A percentile compares a stretch with the other conserved stretches of the same genome.
phyloP scores from a whole-genome alignment of 164 flowering plant genomes.

The Litsea cubeba region DNA sequence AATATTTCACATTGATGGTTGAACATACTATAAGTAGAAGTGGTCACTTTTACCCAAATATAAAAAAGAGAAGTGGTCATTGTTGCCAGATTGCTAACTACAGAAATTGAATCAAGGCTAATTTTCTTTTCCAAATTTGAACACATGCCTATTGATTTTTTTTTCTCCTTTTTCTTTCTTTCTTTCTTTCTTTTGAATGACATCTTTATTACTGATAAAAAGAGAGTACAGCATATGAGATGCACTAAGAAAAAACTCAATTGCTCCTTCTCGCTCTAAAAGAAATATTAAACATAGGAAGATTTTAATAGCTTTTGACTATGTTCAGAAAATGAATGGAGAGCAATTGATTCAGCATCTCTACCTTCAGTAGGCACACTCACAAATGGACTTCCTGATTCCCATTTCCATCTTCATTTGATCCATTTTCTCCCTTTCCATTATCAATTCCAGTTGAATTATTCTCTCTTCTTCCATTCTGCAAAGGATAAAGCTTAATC shows the following conservation, averaged over 20 bases:
- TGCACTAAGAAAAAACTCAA: not conserved
- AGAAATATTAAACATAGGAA: not conserved
- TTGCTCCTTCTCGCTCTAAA: not conserved
- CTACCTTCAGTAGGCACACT: not conserved
- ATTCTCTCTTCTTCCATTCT: not conserved
- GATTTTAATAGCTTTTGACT: not conserved
- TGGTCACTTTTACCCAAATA: too few relatives aligned
- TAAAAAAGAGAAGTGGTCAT: too few relatives aligned
- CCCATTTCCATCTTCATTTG: conserved; percentile 4
- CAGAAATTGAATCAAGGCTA: too few relatives aligned
- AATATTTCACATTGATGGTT: too few relatives aligned
- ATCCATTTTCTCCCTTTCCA: not conserved
- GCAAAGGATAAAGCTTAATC: not conserved
- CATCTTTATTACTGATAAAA: too few relatives aligned
- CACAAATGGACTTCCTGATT: not conserved
- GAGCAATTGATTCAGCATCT: not conserved
- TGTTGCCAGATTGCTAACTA: too few relatives aligned
- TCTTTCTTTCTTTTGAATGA: too few relatives aligned
- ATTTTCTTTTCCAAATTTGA: too few relatives aligned
- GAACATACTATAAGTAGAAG: too few relatives aligned
- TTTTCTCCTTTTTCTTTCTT: too few relatives aligned
- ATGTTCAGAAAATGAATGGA: not conserved
- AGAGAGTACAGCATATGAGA: too few relatives aligned
- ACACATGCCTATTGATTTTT: too few relatives aligned
- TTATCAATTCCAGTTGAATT: not conserved